These are phyloP conservation scores for Thalassiosira livingstoniorum DNA, from an alignment of 352 stramenopile species.

Conservation along the genomic window DNA sequence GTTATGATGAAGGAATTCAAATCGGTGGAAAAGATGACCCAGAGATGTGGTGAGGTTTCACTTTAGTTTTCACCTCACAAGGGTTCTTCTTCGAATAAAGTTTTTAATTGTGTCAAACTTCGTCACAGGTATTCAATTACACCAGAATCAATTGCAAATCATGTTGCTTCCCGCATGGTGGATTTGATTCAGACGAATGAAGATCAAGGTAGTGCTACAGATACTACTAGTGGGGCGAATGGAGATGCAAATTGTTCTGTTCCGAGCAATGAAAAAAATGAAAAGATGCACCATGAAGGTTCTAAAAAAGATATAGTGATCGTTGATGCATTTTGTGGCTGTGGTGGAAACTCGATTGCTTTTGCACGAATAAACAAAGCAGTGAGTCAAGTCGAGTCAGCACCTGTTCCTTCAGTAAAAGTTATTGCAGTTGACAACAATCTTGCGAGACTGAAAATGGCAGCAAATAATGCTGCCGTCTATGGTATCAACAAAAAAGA, in stretches of 20 bases:
- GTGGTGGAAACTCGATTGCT: slow-evolving; percentile 82
- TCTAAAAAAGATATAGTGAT: slow-evolving; percentile 55
- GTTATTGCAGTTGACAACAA: slow-evolving; percentile 83
- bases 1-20: slow-evolving; percentile 82
- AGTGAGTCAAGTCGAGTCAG: not conserved
- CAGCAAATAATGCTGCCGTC: slow-evolving; percentile 78
- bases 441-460: slow-evolving; percentile 67
- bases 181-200: slow-evolving; percentile 37
- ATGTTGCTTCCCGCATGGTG: slow-evolving; percentile 67
- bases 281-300: not conserved
- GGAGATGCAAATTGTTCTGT: not conserved
- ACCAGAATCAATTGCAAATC: slow-evolving; percentile 82
- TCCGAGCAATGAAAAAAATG: not conserved
- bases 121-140: slow-evolving; percentile 84
- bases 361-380: slow-evolving; percentile 60
- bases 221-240: too few species aligned
- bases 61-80: too few species aligned
- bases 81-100: too few species aligned
- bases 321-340: slow-evolving; percentile 84
- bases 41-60: slow-evolving; percentile 81
- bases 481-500: slow-evolving; percentile 70
- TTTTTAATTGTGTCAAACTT: too few species aligned
- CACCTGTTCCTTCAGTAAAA: slow-evolving; percentile 24
- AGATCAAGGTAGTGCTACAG: too few species aligned
- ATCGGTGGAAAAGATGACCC: slow-evolving; percentile 69